These are phyloP conservation scores for Botrytis hyacinthi DNA, from an alignment of 2,329 filamentous ascomycete species.

Conservation along the genomic window DNA sequence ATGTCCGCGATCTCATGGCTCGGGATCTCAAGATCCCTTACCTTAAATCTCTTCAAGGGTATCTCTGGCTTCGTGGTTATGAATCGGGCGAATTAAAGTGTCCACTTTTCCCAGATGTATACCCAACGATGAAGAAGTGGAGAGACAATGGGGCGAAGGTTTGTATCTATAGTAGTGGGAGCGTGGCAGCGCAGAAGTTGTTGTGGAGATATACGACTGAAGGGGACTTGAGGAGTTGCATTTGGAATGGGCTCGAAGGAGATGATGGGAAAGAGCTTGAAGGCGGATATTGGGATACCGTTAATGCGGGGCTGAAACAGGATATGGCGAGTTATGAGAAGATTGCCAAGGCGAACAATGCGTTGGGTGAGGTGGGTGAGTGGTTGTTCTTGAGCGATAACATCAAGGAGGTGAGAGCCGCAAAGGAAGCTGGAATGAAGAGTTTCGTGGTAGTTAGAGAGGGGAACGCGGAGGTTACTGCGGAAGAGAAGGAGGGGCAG, in stretches of 20 bases:
- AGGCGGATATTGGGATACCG: constrained; percentile 73
- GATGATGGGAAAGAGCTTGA: constrained; percentile 75
- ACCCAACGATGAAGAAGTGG: constrained; percentile 61
- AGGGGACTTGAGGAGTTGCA: constrained; percentile 57
- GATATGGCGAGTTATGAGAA: constrained; percentile 62
- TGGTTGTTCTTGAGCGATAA: constrained; percentile 85
- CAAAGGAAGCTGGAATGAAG: constrained; percentile 60
- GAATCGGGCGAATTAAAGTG: constrained; percentile 65
- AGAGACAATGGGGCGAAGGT: constrained; percentile 44
- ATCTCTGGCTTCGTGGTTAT: constrained; percentile 76
- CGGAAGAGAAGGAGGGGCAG: constrained; percentile 43
- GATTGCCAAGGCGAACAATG: constrained; percentile 29
- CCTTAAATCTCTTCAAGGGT: constrained; percentile 76
- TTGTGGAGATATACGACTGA: constrained; percentile 65
- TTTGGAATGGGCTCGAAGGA: constrained; percentile 74
- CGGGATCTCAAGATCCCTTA: constrained; percentile 74
- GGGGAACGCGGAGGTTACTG: constrained; percentile 64
- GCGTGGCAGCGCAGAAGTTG: constrained; percentile 76
- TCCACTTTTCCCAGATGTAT: constrained; percentile 72
- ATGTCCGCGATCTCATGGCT: constrained; percentile 68
- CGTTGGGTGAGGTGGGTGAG: constrained; percentile 47
- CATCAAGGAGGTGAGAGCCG: constrained; percentile 64
- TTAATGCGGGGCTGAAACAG: constrained; percentile 74
- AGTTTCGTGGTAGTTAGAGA: constrained; percentile 62
- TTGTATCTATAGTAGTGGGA: constrained; percentile 80